Percentiles rank a stretch among this genome's conserved stretches.
Conservation (phyloP, 2,329 filamentous ascomycete species). For the Monilinia polystroma region DNA sequence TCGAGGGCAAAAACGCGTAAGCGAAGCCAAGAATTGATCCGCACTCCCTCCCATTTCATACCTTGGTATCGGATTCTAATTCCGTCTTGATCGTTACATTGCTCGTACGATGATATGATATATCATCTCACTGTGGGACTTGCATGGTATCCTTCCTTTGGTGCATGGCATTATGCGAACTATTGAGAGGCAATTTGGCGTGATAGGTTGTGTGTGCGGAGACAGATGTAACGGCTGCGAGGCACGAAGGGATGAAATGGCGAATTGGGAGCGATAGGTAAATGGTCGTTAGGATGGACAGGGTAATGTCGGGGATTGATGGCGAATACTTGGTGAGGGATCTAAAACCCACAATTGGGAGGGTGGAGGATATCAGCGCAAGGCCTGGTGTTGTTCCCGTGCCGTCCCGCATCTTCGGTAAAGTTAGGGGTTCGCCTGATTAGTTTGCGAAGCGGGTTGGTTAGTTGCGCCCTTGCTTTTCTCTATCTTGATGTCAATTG, state of each 20-base stretch:
- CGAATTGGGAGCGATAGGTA: background rate
- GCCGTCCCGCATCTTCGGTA: slow-evolving; percentile 8
- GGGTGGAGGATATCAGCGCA: background rate
- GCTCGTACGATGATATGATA: slow-evolving; percentile 5
- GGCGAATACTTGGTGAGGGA: background rate
- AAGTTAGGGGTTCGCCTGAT: slow-evolving; percentile 9
- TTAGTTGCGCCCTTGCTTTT: background rate
- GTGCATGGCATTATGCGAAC: background rate
- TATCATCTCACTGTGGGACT: background rate
- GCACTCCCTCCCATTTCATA: slow-evolving; percentile 13
- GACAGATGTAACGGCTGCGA: background rate
- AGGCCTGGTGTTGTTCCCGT: background rate
- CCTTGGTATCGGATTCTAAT: slow-evolving; percentile 13
- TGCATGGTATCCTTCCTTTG: too few species aligned
- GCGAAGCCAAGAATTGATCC: background rate
- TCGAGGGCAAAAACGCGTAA: background rate
- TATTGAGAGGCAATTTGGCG: background rate
- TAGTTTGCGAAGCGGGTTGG: background rate
- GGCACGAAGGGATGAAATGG: background rate
- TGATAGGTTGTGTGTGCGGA: background rate
- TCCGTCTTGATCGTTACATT: background rate
- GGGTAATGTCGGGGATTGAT: background rate
- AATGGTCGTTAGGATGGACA: background rate
- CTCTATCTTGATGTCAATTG: background rate
- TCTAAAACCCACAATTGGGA: background rate